Percentiles rank a stretch among this genome's conserved stretches.
phyloP scores from a whole-genome alignment of 176 grass and related monocot genomes.

The Cenchrus fungigraminus region DNA sequence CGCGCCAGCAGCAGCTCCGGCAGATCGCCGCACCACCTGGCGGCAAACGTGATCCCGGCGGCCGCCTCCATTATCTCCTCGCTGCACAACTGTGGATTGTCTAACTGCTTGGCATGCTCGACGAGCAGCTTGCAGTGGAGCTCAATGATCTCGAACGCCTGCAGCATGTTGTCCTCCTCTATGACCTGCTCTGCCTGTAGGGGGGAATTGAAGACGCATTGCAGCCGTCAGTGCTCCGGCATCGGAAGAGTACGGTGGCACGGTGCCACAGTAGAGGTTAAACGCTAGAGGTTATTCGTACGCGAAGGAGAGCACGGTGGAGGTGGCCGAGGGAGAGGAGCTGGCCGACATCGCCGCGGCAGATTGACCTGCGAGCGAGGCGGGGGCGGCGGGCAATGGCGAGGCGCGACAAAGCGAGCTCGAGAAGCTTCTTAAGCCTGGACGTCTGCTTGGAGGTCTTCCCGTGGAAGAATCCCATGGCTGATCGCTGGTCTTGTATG shows the following conservation, averaged over 20 bases:
- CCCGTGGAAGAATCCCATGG: conserved; percentile 42
- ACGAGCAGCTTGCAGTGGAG: conserved; percentile 49
- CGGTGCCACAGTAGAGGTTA: neutral
- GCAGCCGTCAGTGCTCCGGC: neutral
- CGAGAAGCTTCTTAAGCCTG: conserved; percentile 48
- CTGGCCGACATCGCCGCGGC: conserved; percentile 47
- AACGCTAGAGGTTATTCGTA: neutral
- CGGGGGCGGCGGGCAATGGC: conserved; percentile 29
- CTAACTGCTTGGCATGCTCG: conserved; percentile 27
- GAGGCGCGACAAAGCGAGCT: conserved; percentile 29
- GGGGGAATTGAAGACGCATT: neutral
- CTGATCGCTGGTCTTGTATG: conserved; percentile 5
- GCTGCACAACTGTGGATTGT: conserved; percentile 40
- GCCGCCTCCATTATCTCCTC: conserved; percentile 42
- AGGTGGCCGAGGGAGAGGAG: conserved; percentile 48
- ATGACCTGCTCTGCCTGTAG: conserved; percentile 49
- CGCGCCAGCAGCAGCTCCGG: conserved; percentile 48
- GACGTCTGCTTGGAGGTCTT: conserved; percentile 46
- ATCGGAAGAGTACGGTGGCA: neutral
- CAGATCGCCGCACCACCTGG: conserved; percentile 42
- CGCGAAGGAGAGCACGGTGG: conserved; percentile 44
- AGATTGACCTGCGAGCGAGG: conserved; percentile 38
- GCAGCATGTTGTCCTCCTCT: conserved; percentile 49
- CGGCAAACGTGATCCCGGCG: conserved; percentile 44
- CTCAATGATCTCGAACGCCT: conserved; percentile 51